Evolutionary conservation across 176 grass and related monocot species (phyloP), one percentile per base, ranked within the genome.

Genomic region (Pharus latifolius): DNA sequence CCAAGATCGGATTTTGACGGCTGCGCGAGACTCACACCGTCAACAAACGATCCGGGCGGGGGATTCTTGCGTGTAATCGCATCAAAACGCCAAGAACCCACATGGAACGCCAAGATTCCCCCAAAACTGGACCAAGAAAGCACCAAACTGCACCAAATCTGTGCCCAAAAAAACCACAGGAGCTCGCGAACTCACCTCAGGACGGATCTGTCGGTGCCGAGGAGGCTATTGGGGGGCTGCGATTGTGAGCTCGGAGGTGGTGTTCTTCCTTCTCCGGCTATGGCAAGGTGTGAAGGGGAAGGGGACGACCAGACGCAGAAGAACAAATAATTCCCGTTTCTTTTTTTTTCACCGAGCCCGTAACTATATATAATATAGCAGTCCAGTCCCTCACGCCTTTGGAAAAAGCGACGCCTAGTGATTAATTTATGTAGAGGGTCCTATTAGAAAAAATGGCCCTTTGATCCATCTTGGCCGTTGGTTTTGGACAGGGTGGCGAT

Each of bases 41-140:
- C 43, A 52, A 59, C 74, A 59, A 73, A 64, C 60, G 43, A 60
- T 49, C 75, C 16, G 0, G 50, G 18, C 26, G 47, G 26, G 33
- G 77, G 30, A 79, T 70, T 70, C 63, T 84, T 84, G 82, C 82
- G 74, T 84, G 82, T 49, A 13, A 13, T 20, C 74, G 51, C 50
- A 60, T 60, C 31, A 73, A 63, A 50, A 67, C 58, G 1, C 42
- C 82, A 26, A 37, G 32, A 56, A 41, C 22, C 64, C 70, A 60
- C 63, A 62, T 14, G 34, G 19, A 2, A 23, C 31, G 40, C 52
- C 41, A 71, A 78, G 66, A 84, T 78, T 78, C 81, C 74, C 59
- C 60, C 23, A 41, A 58, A 72, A 31, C 49, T 58, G 40, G 32
- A 19, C 51, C 67, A 7, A 47, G 15, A 28, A 43, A 69, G 28